A percentile compares a stretch with the other conserved stretches of the same genome.
Evolutionary conservation across 2,329 filamentous ascomycete species (phyloP).

Genomic region (Aulographum hederae): DNA sequence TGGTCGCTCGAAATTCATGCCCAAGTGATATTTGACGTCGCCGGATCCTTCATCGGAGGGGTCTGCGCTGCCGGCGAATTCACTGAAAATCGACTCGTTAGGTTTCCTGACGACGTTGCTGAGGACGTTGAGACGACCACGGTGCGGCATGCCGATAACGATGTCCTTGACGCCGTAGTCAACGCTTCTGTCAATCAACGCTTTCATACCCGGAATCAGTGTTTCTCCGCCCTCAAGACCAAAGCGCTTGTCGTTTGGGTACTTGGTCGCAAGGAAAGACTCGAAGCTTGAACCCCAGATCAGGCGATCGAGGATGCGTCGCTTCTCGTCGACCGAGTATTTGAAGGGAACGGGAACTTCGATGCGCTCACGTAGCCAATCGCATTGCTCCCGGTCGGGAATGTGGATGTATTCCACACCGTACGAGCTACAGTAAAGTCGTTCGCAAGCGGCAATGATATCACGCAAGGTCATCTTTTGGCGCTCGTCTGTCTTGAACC

Average conservation of each 20-base stretch:
- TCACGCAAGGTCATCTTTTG: slow-evolving; percentile 95
- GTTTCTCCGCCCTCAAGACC: slow-evolving; percentile 95
- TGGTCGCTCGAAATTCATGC: slow-evolving; percentile 99
- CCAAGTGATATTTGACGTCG: slow-evolving; percentile 98
- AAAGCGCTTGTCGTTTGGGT: slow-evolving; percentile 99
- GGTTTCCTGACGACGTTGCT: slow-evolving; percentile 98
- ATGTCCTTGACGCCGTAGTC: slow-evolving; percentile 99
- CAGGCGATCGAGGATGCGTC: slow-evolving; percentile 85
- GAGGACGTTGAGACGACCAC: slow-evolving; percentile 92
- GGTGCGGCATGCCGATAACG: slow-evolving; percentile 97
- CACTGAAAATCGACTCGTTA: slow-evolving; percentile 98
- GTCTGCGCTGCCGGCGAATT: slow-evolving; percentile 78
- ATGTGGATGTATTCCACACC: slow-evolving; percentile 99
- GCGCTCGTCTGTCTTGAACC: slow-evolving; percentile 73
- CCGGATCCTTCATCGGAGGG: slow-evolving; percentile 91
- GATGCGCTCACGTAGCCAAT: slow-evolving; percentile 90
- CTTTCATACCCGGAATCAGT: slow-evolving; percentile 97
- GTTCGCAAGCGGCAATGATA: slow-evolving; percentile 84
- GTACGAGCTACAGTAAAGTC: slow-evolving; percentile 93
- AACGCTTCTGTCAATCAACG: slow-evolving; percentile 91
- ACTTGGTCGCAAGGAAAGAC: slow-evolving; percentile 86
- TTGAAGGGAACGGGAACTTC: slow-evolving; percentile 92
- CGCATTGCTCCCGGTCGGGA: slow-evolving; percentile 89
- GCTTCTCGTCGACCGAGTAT: slow-evolving; percentile 96
- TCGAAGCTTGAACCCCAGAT: slow-evolving; percentile 99